A percentile compares a stretch with the other conserved stretches of the same genome.
phyloP scores from a whole-genome alignment of 768 basidiomycete genomes.

The Mycena vulgaris region DNA sequence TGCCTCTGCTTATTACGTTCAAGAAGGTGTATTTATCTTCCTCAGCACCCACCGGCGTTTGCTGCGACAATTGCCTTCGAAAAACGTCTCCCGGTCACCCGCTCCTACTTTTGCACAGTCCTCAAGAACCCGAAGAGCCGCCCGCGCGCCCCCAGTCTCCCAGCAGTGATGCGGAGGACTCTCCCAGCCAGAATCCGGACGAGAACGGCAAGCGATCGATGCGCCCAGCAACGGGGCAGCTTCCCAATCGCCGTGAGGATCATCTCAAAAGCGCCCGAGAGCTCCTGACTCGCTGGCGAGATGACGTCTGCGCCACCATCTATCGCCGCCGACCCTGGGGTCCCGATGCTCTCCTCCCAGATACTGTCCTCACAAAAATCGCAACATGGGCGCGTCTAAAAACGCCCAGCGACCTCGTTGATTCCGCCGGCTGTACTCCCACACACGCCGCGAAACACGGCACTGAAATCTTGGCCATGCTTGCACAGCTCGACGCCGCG shows the following conservation, averaged over 20 bases:
- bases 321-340: conserved; percentile 22
- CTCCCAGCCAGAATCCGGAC: not conserved
- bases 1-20: not conserved
- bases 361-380: conserved; percentile 37
- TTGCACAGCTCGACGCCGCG: no score
- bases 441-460: conserved; percentile 40
- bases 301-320: not conserved
- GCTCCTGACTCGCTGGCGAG: conserved; percentile 3
- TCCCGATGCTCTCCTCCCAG: conserved; percentile 24
- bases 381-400: conserved; percentile 33
- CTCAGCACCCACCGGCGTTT: conserved; percentile 28
- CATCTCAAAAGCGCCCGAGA: conserved; percentile 1
- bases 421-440: conserved; percentile 22
- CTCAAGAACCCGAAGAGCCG: no score
- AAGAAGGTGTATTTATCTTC: not conserved
- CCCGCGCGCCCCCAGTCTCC: not conserved
- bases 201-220: not conserved
- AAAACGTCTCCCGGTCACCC: not conserved
- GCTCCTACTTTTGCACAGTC: no score
- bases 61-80: conserved; percentile 35
- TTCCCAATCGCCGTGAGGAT: not conserved
- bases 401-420: conserved; percentile 36
- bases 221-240: not conserved
- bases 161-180: not conserved
- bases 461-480: no score